Base-by-base conservation (phyloP, 345 rosid genomes). In the Camelina sativa region DNA sequence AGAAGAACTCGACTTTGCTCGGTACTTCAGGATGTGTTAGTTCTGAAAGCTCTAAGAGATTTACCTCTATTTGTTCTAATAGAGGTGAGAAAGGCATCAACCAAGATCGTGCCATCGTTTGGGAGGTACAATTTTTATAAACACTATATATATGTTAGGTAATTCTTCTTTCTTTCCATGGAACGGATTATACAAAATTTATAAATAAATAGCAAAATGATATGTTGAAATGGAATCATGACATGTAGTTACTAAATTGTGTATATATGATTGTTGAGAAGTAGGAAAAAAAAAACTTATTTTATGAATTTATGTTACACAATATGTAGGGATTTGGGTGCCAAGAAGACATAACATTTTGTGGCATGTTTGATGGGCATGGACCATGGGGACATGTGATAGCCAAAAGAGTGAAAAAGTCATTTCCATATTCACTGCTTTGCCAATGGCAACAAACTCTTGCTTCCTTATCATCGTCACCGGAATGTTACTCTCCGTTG, bases 301-400 rank as follows among this genome's bases (percentile, higher is more conserved):
- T n/a, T 30, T 13, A 30, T 43, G 62, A 38, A 13, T n/a, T 61
- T 30, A 20, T 62, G 12, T 48, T 43, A 43, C 38, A 65, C 4
- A 10, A 59, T 40, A 12, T 67, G 37, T 46, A 93, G 97, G 96
- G 93, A 75, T 91, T 85, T 58, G 96, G 98, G 17, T 87, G 92
- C 79, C 96, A 91, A 80, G 93, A 87, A 62, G 98, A 94, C 77
- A 84, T 86, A 87, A 80, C 82, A 19, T 88, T 91, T 35, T 89
- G 94, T 80, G 96, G 97, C 72, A 78, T 94, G 19, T 91, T 89
- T 78, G 98, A 94, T 82, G 98, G 98, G 28, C 98, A 94, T 70
- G 98, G 98, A 35, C 88, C 94, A 52, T 91, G 98, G 98, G 98
- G 94, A 20, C 96, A 94, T 80, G 56, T 83, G 23, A 78, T 91